phyloP scores from a whole-genome alignment of 805 yeast species.

The Zygosaccharomyces rouxii region DNA sequence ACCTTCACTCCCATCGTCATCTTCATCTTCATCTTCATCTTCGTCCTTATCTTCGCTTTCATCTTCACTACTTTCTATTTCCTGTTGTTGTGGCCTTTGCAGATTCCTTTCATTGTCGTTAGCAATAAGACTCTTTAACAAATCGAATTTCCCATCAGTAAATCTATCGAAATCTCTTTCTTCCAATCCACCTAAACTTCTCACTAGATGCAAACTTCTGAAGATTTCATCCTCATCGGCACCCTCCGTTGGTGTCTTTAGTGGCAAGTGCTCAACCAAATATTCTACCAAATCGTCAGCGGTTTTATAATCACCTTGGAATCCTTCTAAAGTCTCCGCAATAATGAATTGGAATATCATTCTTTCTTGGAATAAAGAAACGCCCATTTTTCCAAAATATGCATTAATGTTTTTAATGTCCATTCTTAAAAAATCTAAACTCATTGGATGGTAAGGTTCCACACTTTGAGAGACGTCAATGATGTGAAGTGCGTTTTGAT shows the following conservation, averaged over 20 bases:
- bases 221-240: constrained; percentile 82
- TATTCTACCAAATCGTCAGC: constrained; percentile 35
- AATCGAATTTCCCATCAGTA: constrained; percentile 73
- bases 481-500: constrained; percentile 69
- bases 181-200: constrained; percentile 77
- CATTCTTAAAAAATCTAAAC: constrained; percentile 92
- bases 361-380: constrained; percentile 76
- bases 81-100: constrained; percentile 16
- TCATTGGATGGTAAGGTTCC: constrained; percentile 97
- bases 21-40: constrained; percentile 19
- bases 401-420: constrained; percentile 94
- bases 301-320: constrained; percentile 36
- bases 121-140: constrained; percentile 62
- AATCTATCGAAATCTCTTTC: constrained; percentile 86
- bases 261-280: constrained; percentile 46
- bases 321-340: constrained; percentile 42
- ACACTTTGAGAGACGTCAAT: constrained; percentile 97
- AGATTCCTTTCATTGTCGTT: constrained; percentile 33
- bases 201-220: constrained; percentile 69
- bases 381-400: constrained; percentile 70
- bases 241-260: constrained; percentile 49
- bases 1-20: constrained; percentile 28
- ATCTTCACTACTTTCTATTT: constrained; percentile 17
- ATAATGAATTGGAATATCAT: constrained; percentile 74
- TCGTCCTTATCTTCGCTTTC: constrained; percentile 35